Evolutionary conservation across 495 filamentous ascomycete species (phyloP).

Genomic region (Bathelium albidoporum): DNA sequence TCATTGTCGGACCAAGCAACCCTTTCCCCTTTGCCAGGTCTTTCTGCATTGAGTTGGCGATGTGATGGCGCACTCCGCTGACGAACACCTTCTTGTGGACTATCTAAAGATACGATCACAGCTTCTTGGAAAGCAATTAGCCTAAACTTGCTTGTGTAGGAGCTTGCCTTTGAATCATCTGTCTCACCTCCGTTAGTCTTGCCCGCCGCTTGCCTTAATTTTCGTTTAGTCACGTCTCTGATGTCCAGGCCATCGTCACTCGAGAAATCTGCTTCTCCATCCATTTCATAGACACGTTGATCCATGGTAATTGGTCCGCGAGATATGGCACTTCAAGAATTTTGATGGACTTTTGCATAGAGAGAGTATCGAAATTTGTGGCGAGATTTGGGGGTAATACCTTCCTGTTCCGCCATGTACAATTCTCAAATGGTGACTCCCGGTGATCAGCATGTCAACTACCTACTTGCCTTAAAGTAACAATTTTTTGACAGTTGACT

Average conservation of each 20-base stretch:
- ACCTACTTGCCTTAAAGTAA: too few species aligned
- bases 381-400: too few species aligned
- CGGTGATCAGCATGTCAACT: too few species aligned
- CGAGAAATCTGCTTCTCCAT: not conserved
- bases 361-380: too few species aligned
- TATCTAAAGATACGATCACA: not conserved
- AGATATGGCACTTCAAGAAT: not conserved
- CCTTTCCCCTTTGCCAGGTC: conserved; percentile 10
- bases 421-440: too few species aligned
- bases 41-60: not conserved
- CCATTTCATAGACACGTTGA: not conserved
- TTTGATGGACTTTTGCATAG: too few species aligned
- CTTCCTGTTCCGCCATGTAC: too few species aligned
- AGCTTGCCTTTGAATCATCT: not conserved
- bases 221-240: not conserved
- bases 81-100: not conserved
- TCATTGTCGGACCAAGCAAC: conserved; percentile 30
- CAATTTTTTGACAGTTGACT: too few species aligned
- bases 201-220: not conserved
- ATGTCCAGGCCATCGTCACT: not conserved
- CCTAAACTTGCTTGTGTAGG: not conserved
- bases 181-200: not conserved
- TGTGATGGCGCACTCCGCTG: not conserved
- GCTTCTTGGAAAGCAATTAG: not conserved
- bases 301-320: not conserved